Base-by-base conservation (phyloP, 2,329 filamentous ascomycete species). In the Pseudogymnoascus sp. region DNA sequence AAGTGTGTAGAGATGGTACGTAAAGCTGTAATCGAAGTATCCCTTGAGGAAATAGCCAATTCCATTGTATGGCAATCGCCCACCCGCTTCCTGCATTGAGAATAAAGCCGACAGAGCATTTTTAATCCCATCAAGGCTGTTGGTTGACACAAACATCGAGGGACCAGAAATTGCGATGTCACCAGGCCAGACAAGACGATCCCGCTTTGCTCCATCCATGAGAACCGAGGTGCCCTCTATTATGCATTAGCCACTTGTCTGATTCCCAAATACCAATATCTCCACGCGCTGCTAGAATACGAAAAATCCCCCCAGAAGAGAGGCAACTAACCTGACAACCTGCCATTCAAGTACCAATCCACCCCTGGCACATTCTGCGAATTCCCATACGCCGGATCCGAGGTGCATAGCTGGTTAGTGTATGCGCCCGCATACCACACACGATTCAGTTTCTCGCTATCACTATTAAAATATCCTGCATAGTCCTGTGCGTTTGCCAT, bases 1-100 rank as follows among this genome's bases (percentile, higher is more conserved):
- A 71, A 86, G 77, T 1, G 79, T 80, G 73, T 81, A 82, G 68
- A 84, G 77, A 61, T 86, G 83, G 66, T 86, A 86, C 0, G 83
- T 85, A 65, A 80, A 80, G 11, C 77, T 80, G 38, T 75, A 71
- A 1, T 71, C 67, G 4, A 71, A 65, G 5, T 66, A 69, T 63
- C 50, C 50, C 28, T 56, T 56, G 28, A 56, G 50, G 28, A 56
- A 56, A 33, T 79, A 70, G n/a, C 70, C 69, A 25, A 76, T 77
- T 0, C 80, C 80, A 4, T 79, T 81, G 64, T 82, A 83, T 0
- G 82, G 81, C n/a, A 83, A 70, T 31, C 71, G 71, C 1, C 80
- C 79, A 42, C 74, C 71, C 1, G 70, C 60, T 42, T 75, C 70
- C 5, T 68, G 67, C 59, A 64, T 61, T 1, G 75, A 75, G 61